Percentiles rank a stretch among this genome's conserved stretches.
Conservation (phyloP, 2,329 filamentous ascomycete genomes). For the Colletotrichum truncatum region DNA sequence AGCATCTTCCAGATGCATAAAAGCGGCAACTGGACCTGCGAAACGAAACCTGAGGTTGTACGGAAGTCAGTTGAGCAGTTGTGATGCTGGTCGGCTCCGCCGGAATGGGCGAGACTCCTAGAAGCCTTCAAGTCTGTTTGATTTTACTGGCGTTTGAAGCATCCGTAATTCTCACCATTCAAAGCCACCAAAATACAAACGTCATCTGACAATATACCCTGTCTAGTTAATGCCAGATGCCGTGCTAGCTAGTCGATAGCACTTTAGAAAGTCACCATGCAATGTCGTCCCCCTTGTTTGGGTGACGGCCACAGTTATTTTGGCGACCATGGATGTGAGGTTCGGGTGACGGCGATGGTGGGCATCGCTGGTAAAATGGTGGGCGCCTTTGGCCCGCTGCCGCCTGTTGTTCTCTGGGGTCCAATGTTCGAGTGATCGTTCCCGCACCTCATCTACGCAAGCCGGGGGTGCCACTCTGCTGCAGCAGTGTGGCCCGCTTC, state of each 20-base stretch:
- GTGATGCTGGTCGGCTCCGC: neutral
- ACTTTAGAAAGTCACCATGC: neutral
- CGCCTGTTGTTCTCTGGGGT: conserved; percentile 3
- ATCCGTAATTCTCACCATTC: too few relatives aligned
- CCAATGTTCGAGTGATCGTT: conserved; percentile 18
- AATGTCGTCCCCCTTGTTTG: neutral
- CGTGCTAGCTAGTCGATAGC: too few relatives aligned
- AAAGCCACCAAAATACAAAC: too few relatives aligned
- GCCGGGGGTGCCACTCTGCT: conserved; percentile 17
- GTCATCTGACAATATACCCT: too few relatives aligned
- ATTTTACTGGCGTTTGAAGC: too few relatives aligned
- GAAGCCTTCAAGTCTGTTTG: neutral
- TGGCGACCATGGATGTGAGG: conserved; percentile 23
- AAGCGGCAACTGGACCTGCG: conserved; percentile 2
- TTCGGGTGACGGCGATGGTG: conserved; percentile 18
- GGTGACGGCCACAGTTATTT: neutral
- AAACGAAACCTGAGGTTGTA: neutral
- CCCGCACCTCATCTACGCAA: conserved; percentile 27
- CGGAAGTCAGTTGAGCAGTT: neutral
- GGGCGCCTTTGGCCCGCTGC: neutral
- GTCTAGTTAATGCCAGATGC: too few relatives aligned
- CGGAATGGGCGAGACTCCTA: neutral
- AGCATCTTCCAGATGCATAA: neutral
- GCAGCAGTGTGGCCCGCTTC: conserved; percentile 23
- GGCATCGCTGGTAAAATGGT: conserved; percentile 8